Conservation (phyloP, 2,329 filamentous ascomycete genomes). For the Calonectria ilicicola region DNA sequence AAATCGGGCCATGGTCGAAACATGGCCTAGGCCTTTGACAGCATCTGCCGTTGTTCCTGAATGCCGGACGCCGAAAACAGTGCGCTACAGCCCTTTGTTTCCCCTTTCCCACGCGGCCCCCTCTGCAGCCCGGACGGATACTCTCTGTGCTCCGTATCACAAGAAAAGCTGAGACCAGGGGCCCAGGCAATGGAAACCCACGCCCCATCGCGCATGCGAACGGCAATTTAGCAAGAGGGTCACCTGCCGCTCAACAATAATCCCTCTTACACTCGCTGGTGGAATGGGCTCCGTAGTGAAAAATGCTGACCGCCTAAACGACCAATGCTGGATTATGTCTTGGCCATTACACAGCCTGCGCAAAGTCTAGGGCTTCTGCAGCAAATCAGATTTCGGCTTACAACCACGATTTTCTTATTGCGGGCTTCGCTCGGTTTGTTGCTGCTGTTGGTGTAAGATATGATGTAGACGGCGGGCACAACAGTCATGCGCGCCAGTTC, state of each 20-base stretch:
- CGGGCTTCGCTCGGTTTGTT: not conserved
- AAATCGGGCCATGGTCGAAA: slow-evolving; percentile 12
- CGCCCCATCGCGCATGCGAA: slow-evolving; percentile 29
- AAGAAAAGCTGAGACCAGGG: slow-evolving; percentile 36
- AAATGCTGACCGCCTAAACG: slow-evolving; percentile 40
- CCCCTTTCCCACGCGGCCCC: not conserved
- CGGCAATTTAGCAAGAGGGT: slow-evolving; percentile 34
- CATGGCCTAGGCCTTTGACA: slow-evolving; percentile 15
- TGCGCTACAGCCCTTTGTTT: not conserved
- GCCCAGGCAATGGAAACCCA: slow-evolving; percentile 27
- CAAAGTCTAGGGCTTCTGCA: slow-evolving; percentile 9
- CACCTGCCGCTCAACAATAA: slow-evolving; percentile 36
- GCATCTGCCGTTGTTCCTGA: not conserved
- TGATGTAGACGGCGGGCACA: not conserved
- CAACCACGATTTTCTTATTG: slow-evolving; percentile 12
- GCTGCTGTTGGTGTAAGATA: slow-evolving; percentile 6
- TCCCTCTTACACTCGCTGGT: slow-evolving; percentile 2
- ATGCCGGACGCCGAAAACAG: not conserved
- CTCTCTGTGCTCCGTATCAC: slow-evolving; percentile 1
- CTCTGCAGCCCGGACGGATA: not conserved
- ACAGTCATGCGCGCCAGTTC: slow-evolving; percentile 1
- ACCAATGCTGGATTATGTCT: slow-evolving; percentile 28
- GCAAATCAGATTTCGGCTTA: slow-evolving; percentile 13
- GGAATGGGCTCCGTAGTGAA: slow-evolving; percentile 24
- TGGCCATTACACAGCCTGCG: slow-evolving; percentile 1